A percentile compares a stretch with the other conserved stretches of the same genome.
Evolutionary conservation across 495 filamentous ascomycete species (phyloP).

Genomic region (Aspergillus steynii): DNA sequence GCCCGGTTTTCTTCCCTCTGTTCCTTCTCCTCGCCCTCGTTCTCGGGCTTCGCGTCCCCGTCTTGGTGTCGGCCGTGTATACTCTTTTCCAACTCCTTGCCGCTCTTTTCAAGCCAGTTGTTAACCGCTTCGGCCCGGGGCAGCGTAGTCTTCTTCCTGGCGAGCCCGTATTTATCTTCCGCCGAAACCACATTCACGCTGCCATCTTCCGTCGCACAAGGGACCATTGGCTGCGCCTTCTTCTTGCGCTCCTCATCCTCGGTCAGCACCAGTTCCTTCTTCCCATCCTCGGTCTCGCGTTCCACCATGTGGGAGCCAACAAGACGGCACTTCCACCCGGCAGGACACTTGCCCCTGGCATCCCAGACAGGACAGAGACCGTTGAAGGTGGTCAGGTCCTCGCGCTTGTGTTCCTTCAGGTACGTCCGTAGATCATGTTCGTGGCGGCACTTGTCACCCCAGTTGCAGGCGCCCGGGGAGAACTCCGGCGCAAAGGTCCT

Average conservation of each 20-base stretch:
- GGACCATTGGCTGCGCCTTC: conserved; percentile 34
- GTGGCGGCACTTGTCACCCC: conserved; percentile 73
- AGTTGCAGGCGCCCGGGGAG: conserved; percentile 68
- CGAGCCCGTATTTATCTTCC: conserved; percentile 66
- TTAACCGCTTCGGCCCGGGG: conserved; percentile 73
- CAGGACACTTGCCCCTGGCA: conserved; percentile 68
- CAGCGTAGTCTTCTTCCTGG: conserved; percentile 62
- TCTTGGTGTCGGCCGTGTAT: conserved; percentile 31
- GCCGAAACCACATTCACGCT: conserved; percentile 71
- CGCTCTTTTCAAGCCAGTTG: conserved; percentile 68
- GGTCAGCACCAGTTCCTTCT: conserved; percentile 75
- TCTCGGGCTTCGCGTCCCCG: conserved; percentile 17
- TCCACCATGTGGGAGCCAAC: conserved; percentile 79
- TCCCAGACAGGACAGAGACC: conserved; percentile 82
- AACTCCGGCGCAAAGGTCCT: conserved; percentile 69
- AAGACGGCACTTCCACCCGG: conserved; percentile 93
- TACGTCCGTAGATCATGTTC: conserved; percentile 85
- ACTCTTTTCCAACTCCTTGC: conserved; percentile 53
- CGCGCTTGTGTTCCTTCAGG: conserved; percentile 75
- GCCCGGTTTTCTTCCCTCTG: conserved; percentile 69
- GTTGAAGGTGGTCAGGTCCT: conserved; percentile 71
- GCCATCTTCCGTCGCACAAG: conserved; percentile 54
- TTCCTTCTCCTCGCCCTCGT: conserved; percentile 33
- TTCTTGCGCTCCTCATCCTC: conserved; percentile 52
- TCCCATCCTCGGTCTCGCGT: conserved; percentile 69